Evolutionary conservation across 2,329 filamentous ascomycete species (phyloP).

Genomic region (Exophiala sp.): DNA sequence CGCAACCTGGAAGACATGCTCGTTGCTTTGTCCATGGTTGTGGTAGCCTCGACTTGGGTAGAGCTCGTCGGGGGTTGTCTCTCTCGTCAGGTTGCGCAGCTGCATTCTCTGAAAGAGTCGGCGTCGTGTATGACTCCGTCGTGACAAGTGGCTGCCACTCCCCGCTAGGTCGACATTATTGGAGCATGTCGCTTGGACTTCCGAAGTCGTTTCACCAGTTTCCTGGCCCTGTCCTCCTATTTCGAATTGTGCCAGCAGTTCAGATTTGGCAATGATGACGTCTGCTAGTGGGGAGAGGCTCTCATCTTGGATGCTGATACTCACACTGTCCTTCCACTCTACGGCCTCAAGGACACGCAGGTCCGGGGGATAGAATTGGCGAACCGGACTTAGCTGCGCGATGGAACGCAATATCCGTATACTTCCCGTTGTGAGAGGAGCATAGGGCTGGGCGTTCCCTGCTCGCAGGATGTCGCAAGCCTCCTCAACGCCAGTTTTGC

Average conservation of each 20-base stretch:
- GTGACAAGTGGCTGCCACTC: not conserved
- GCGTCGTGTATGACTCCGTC: not conserved
- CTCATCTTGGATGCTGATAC: slow-evolving; percentile 45
- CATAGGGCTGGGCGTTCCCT: slow-evolving; percentile 4
- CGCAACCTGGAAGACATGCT: slow-evolving; percentile 9
- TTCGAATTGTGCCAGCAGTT: slow-evolving; percentile 37
- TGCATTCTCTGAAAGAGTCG: not conserved
- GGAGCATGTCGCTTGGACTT: too few relatives aligned
- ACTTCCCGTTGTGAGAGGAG: not conserved
- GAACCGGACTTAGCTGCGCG: slow-evolving; percentile 4
- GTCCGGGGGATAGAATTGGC: slow-evolving; percentile 8
- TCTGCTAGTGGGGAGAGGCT: slow-evolving; percentile 1
- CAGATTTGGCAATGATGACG: slow-evolving; percentile 36
- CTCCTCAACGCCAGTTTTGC: slow-evolving; percentile 33
- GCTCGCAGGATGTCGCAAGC: slow-evolving; percentile 30
- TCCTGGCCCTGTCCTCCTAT: slow-evolving; percentile 30
- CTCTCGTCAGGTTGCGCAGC: slow-evolving; percentile 13
- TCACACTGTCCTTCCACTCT: slow-evolving; percentile 40
- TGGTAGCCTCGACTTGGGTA: slow-evolving; percentile 5
- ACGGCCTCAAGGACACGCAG: slow-evolving; percentile 47
- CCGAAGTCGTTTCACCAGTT: too few relatives aligned
- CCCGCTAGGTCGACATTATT: too few relatives aligned
- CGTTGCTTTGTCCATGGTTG: slow-evolving; percentile 1
- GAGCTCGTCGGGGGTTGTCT: slow-evolving; percentile 13
- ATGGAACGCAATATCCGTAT: slow-evolving; percentile 32